Conservation (phyloP, 345 rosid genomes). For the Erysimum cheiranthoides region DNA sequence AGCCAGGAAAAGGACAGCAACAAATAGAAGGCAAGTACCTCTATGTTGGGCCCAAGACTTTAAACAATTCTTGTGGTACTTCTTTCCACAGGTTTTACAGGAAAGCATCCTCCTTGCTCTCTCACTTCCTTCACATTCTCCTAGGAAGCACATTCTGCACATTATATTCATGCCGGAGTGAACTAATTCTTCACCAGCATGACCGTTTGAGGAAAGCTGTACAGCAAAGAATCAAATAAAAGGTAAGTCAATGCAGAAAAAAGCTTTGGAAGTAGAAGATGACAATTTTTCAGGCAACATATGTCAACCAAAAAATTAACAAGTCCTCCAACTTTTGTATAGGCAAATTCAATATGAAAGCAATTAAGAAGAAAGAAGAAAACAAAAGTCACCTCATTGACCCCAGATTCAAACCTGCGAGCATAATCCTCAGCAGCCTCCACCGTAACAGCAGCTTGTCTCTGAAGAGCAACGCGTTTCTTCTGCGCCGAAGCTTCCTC, state of each 20-base stretch:
- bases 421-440: conserved; percentile 95
- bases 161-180: conserved; percentile 62
- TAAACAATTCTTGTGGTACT: conserved; percentile 87
- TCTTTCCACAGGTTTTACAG: conserved; percentile 89
- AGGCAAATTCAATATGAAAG: conserved; percentile 1
- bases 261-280: too few relatives aligned
- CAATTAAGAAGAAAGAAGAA: not conserved
- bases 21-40: conserved; percentile 53
- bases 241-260: not conserved
- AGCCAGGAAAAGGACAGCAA: not conserved
- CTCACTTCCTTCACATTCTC: conserved; percentile 82
- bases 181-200: conserved; percentile 66
- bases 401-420: conserved; percentile 82
- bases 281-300: not conserved
- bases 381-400: conserved; percentile 49
- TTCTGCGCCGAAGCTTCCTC: conserved; percentile 62
- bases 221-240: not conserved
- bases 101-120: conserved; percentile 92
- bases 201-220: conserved; percentile 57
- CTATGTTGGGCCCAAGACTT: conserved; percentile 93
- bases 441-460: conserved; percentile 82
- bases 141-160: conserved; percentile 90
- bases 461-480: conserved; percentile 82
- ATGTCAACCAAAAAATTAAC: not conserved
- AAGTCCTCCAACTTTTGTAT: not conserved